A percentile compares a stretch with the other conserved stretches of the same genome.
Evolutionary conservation across 768 basidiomycete species (phyloP).

Genomic region (Podaxis sp.): DNA sequence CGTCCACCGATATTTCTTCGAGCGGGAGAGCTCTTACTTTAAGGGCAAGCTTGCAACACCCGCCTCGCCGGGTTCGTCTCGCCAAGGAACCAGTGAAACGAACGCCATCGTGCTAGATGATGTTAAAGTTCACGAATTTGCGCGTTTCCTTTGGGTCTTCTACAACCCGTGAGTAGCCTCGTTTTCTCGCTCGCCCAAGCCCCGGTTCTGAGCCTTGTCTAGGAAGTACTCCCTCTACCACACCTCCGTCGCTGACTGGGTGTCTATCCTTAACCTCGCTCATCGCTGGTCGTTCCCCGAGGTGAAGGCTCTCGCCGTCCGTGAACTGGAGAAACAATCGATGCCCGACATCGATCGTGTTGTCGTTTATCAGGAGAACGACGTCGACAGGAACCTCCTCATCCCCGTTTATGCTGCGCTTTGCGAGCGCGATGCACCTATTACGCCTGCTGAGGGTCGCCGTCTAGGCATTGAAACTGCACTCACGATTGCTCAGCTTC

Average conservation of each 20-base stretch:
- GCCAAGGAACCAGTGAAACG: slow-evolving; percentile 35
- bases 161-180: slow-evolving; percentile 46
- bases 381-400: slow-evolving; percentile 47
- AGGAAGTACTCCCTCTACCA: slow-evolving; percentile 59
- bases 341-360: slow-evolving; percentile 55
- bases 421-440: slow-evolving; percentile 48
- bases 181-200: background rate
- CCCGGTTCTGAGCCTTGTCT: background rate
- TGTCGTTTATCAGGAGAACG: slow-evolving; percentile 50
- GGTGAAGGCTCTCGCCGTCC: slow-evolving; percentile 50
- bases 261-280: slow-evolving; percentile 49
- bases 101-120: slow-evolving; percentile 41
- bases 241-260: slow-evolving; percentile 51
- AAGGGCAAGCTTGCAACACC: slow-evolving; percentile 30
- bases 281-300: slow-evolving; percentile 54
- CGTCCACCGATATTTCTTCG: slow-evolving; percentile 62
- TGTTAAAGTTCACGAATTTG: slow-evolving; percentile 38
- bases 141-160: slow-evolving; percentile 50
- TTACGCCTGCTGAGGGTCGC: slow-evolving; percentile 51
- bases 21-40: slow-evolving; percentile 56
- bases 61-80: slow-evolving; percentile 27
- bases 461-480: slow-evolving; percentile 58
- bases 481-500: slow-evolving; percentile 47
- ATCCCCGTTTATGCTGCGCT: slow-evolving; percentile 51
- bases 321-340: slow-evolving; percentile 45